Evolutionary conservation across 2,329 filamentous ascomycete genomes (phyloP).

Genomic region (Colletotrichum paranaense): DNA sequence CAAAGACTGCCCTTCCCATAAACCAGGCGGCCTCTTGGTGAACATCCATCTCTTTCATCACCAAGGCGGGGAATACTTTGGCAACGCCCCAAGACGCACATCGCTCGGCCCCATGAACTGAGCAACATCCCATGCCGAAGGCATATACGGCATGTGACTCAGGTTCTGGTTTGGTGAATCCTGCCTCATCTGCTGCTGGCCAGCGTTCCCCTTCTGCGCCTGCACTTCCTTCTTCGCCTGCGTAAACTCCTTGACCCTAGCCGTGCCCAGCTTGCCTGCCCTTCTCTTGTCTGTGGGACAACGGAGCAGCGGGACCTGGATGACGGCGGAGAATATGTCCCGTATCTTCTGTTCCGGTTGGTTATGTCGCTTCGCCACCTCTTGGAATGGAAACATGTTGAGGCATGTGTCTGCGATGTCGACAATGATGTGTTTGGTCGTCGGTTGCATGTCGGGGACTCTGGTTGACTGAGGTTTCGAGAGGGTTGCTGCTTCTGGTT

Average conservation of each 20-base stretch:
- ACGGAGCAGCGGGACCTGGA: conserved; percentile 59
- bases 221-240: conserved; percentile 52
- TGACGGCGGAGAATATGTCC: conserved; percentile 59
- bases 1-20: not conserved
- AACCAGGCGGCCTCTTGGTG: not conserved
- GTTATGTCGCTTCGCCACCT: conserved; percentile 57
- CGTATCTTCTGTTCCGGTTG: conserved; percentile 55
- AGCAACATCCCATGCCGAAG: conserved; percentile 33
- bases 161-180: not conserved
- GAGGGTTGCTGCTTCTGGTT: not conserved
- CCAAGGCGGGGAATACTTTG: conserved; percentile 30
- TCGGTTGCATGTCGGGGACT: conserved; percentile 39
- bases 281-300: conserved; percentile 56
- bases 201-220: conserved; percentile 5
- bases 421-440: conserved; percentile 55
- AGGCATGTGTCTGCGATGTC: conserved; percentile 62
- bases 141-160: conserved; percentile 15
- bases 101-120: conserved; percentile 32
- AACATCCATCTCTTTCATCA: not conserved
- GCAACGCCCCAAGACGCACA: conserved; percentile 8
- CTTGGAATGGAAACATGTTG: conserved; percentile 56
- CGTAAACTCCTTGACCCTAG: conserved; percentile 55
- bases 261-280: conserved; percentile 53
- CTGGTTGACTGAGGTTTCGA: not conserved
- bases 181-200: conserved; percentile 5